Evolutionary conservation across 768 basidiomycete genomes (phyloP), one percentile per base, ranked within the genome.

Genomic region (Jaapia argillacea): DNA sequence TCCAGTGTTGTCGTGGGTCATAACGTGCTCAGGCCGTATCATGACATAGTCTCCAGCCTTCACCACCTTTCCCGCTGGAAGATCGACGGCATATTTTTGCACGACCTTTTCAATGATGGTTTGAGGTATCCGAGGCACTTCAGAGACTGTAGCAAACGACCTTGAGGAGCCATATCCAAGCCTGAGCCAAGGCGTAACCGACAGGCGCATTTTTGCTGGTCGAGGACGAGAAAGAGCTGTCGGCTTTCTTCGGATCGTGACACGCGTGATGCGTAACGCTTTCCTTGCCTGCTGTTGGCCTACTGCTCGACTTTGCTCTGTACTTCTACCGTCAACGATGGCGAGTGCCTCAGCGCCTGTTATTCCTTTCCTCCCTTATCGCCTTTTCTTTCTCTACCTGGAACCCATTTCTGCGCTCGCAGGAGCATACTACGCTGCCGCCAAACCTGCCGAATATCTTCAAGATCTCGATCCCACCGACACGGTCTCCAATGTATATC

Each of bases 41-140:
- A 97, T 99, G 28, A 98, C 92, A 79, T 98, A 98, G 80, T 99
- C 96, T 12, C 94, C 96, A 27, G 92, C 88, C 53, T 78, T 81
- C 51, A 98, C 87, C 13, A 71, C 67, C 59, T 84, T 88, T 36
- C 83, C 85, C 42, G 71, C 63, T 2, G 89, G 80, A 1, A 92
- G 69, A 40, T 82, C 91, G n/a, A 98, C 88, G 0, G 96, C 82
- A 68, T 97, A 94, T 59, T 83, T 87, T 63, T 98, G 93, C 0
- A 99, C 93, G 49, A 99, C 85, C 69, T 99, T 98, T 65, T 99
- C 94, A 56, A 98, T 87, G 54, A 88, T 67, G 0, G 92, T 96
- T 62, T 98, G 96, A 4, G 87, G 81, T 10, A 68, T 57, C 36
- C 60, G 55, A 4, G 51, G 62, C 23, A 26, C 48, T 40, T 56